phyloP scores from a whole-genome alignment of 2,329 filamentous ascomycete genomes.

The Amylocarpus encephaloides region DNA sequence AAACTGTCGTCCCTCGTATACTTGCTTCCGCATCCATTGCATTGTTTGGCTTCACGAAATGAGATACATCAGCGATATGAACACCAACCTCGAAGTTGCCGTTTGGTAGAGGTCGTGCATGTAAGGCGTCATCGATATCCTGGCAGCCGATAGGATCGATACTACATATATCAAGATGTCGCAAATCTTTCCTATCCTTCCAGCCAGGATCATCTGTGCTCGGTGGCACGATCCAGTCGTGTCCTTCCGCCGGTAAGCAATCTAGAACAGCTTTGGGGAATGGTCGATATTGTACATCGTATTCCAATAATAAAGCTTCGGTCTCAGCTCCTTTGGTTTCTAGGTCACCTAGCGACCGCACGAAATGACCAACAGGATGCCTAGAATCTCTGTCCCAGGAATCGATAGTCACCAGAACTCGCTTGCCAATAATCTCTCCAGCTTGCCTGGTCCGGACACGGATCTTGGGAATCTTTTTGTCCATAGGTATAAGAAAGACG shows the following conservation, averaged over 20 bases:
- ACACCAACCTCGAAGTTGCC: constrained; percentile 95
- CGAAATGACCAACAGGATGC: constrained; percentile 88
- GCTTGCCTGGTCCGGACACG: constrained; percentile 87
- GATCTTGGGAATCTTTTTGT: constrained; percentile 96
- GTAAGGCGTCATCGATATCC: constrained; percentile 95
- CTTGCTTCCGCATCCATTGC: constrained; percentile 96
- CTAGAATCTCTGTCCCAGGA: constrained; percentile 91
- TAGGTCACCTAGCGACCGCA: constrained; percentile 84
- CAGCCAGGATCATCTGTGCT: constrained; percentile 77
- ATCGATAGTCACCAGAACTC: constrained; percentile 88
- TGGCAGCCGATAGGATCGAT: constrained; percentile 95
- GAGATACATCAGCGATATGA: constrained; percentile 98
- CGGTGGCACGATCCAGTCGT: constrained; percentile 87
- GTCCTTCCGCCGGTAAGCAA: constrained; percentile 83
- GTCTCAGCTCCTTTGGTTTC: constrained; percentile 98
- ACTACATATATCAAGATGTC: constrained; percentile 85
- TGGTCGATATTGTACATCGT: constrained; percentile 94
- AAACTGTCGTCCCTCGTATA: constrained; percentile 90
- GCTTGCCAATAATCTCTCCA: constrained; percentile 80
- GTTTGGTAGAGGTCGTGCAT: constrained; percentile 77
- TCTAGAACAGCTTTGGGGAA: constrained; percentile 95
- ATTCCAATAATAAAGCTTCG: constrained; percentile 87
- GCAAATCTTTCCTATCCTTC: constrained; percentile 76
- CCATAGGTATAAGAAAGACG: constrained; percentile 95
- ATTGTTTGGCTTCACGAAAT: constrained; percentile 95